Evolutionary conservation across 2,329 filamentous ascomycete species (phyloP), one percentile per base, ranked within the genome.

Genomic region (Penicillium sp.): DNA sequence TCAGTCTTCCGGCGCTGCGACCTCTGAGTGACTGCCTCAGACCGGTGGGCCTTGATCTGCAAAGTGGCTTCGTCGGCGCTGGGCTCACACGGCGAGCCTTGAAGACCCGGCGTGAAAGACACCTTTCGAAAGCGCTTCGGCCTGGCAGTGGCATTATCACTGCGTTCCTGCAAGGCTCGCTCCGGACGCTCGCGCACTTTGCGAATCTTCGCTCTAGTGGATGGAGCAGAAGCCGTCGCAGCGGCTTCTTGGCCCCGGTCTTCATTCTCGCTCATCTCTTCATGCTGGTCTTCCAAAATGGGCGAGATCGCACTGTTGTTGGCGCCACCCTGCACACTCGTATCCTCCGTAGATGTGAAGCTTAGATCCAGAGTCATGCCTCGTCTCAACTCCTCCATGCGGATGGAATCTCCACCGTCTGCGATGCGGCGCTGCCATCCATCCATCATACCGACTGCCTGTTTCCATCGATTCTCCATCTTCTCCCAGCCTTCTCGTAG

Each of bases 401-500:
- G 63, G 11, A 70, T 54, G 2, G 61, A 64, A 30, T 64, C 61
- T 22, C 67, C 63, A 10, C 63, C 64, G 26, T 68, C 56, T 6
- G 61, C 57, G 77, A 95, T 87, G 28, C 86, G 77, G 59, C 80
- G 83, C 44, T 89, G 81, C 90, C 92, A 96, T 22, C 84, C 81
- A 48, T 95, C 86, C 70, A 98, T 94, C 67, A 98, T 79, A 23
- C 79, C 75, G 9, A 96, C 81, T 1, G 92, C 86, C 58, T 96
- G 90, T 48, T 80, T 82, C 87, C 92, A 95, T 35, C 88, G 78
- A 14, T 71, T 76, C 62, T 96, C 89, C 85, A 96, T 95, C 65
- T 84, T 88, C 60, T 93, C 85, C 83, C 90, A 94, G 11, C 89
- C 87, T 38, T 84, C 78, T 37, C 86, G 80, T 32, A 98, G 71